phyloP scores from a whole-genome alignment of 2,329 filamentous ascomycete genomes.

The Aspergillus phoenicis region DNA sequence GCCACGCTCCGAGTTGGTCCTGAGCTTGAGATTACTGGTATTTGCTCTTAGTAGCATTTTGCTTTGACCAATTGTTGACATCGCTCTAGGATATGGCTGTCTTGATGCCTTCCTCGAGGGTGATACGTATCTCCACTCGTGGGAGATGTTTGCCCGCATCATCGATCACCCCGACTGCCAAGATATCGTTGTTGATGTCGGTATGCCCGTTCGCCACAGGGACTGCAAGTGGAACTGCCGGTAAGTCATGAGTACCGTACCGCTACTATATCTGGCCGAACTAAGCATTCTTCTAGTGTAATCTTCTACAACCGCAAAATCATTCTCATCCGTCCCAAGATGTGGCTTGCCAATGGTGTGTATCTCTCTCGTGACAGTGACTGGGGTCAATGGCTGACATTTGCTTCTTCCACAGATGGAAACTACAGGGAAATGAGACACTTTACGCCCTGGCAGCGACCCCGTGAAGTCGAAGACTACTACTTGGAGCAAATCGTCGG shows the following conservation, averaged over 20 bases:
- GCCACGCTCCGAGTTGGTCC: conserved; percentile 65
- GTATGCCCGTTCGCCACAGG: conserved; percentile 64
- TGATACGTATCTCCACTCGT: conserved; percentile 61
- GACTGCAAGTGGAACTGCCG: conserved; percentile 68
- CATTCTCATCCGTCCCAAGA: conserved; percentile 71
- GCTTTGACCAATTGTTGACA: background rate
- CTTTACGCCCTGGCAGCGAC: conserved; percentile 66
- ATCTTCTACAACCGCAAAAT: conserved; percentile 68
- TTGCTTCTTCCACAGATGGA: conserved; percentile 50
- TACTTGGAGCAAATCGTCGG: conserved; percentile 63
- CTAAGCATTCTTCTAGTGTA: conserved; percentile 38
- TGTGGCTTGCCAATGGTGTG: conserved; percentile 65
- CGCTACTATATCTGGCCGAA: background rate
- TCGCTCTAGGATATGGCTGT: conserved; percentile 57
- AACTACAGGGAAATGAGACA: conserved; percentile 65
- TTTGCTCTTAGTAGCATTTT: background rate
- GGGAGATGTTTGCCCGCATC: conserved; percentile 65
- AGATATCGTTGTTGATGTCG: conserved; percentile 68
- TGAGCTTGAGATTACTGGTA: conserved; percentile 58
- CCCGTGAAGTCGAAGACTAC: conserved; percentile 62
- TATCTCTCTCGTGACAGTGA: background rate
- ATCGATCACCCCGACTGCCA: conserved; percentile 61
- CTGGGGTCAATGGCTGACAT: background rate
- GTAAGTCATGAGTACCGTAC: conserved; percentile 11
- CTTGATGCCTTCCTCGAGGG: conserved; percentile 67